Conservation (phyloP, 495 filamentous ascomycete species). For the Penicillium macrosclerotiorum region DNA sequence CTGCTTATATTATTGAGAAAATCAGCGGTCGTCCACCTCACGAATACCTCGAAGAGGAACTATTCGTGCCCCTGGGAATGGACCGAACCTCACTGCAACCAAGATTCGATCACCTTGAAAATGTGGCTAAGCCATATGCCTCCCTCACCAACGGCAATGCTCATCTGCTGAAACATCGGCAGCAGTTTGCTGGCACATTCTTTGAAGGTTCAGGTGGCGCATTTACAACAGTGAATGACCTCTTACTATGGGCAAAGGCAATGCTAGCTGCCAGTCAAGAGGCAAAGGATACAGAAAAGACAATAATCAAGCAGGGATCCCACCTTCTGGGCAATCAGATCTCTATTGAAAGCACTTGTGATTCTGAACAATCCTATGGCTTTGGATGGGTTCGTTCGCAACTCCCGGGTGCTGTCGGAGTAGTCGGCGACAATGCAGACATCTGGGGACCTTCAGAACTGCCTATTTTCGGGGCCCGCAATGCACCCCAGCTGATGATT, state of each 20-base stretch:
- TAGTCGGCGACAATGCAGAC: background rate
- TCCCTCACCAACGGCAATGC: background rate
- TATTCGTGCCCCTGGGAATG: slow-evolving; percentile 3
- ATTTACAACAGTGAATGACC: slow-evolving; percentile 4
- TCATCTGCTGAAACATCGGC: background rate
- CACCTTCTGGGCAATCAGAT: background rate
- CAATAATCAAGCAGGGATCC: slow-evolving; percentile 1
- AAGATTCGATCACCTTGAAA: background rate
- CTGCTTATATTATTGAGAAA: background rate
- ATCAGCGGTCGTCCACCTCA: background rate
- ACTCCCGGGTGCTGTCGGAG: slow-evolving; percentile 1
- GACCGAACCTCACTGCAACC: background rate
- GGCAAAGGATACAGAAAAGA: background rate
- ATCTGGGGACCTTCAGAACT: slow-evolving; percentile 1
- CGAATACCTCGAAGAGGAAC: background rate
- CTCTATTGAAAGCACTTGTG: background rate
- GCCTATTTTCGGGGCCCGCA: background rate
- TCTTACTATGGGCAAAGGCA: slow-evolving; percentile 2
- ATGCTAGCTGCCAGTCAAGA: background rate
- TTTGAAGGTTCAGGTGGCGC: slow-evolving; percentile 1
- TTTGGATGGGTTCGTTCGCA: slow-evolving; percentile 3
- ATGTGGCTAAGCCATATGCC: background rate
- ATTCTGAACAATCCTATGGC: background rate
- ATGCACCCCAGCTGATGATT: background rate
- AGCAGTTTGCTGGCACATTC: background rate